A percentile compares a stretch with the other conserved stretches of the same genome.
Conservation (phyloP, 306 rosid genomes). For the Acacia melanoxylon region DNA sequence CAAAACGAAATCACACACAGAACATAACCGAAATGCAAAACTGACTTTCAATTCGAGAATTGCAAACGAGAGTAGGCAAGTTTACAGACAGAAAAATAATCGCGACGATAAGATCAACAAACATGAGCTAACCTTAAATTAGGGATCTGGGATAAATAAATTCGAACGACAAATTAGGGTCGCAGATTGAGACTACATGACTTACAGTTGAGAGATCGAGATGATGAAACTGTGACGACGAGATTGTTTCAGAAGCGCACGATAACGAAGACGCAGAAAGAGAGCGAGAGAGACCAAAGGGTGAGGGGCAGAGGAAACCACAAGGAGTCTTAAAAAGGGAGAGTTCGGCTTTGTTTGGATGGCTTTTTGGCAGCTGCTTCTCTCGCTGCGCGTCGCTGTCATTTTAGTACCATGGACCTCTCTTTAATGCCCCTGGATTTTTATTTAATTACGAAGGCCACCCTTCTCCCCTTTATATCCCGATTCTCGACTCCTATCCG, state of each 20-base stretch:
- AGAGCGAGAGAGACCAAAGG: slow-evolving; percentile 37
- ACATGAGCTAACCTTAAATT: slow-evolving; percentile 30
- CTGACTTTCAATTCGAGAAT: not conserved
- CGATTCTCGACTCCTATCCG: not conserved
- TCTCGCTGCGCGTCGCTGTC: slow-evolving; percentile 67
- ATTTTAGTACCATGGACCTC: slow-evolving; percentile 27
- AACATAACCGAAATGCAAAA: slow-evolving; percentile 18
- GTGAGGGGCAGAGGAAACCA: slow-evolving; percentile 50
- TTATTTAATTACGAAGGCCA: slow-evolving; percentile 33
- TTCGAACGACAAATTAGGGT: slow-evolving; percentile 42
- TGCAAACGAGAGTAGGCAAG: not conserved
- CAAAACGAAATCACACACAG: slow-evolving; percentile 26
- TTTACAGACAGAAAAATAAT: not conserved
- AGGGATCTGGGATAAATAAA: slow-evolving; percentile 58
- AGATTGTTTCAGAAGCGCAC: slow-evolving; percentile 43
- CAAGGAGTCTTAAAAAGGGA: slow-evolving; percentile 55
- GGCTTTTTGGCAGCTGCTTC: slow-evolving; percentile 61
- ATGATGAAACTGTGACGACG: slow-evolving; percentile 52
- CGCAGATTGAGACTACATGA: slow-evolving; percentile 39
- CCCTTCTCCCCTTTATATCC: not conserved
- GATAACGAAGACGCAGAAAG: slow-evolving; percentile 41
- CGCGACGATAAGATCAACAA: not conserved
- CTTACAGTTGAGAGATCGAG: slow-evolving; percentile 54
- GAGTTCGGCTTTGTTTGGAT: slow-evolving; percentile 62
- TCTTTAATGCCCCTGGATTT: slow-evolving; percentile 41